These are phyloP conservation scores for Mycena maculata DNA, from an alignment of 768 basidiomycete species.

Conservation along the genomic window DNA sequence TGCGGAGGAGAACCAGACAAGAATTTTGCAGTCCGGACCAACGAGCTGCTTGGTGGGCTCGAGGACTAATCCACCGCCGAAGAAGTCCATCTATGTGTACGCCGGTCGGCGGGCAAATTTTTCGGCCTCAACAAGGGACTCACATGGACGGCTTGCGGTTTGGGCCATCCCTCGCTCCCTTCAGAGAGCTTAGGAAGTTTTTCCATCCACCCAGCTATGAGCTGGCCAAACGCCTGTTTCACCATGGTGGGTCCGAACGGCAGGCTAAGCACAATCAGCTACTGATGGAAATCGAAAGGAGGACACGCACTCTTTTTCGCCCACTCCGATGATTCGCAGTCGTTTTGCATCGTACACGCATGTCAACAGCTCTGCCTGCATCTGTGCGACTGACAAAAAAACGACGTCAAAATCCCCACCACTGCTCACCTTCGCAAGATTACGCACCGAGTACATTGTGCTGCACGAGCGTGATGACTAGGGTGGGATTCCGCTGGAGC, in stretches of 20 bases:
- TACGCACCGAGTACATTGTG: conserved; percentile 11
- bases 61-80: neutral
- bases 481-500: neutral
- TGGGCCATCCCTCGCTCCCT: conserved; percentile 16
- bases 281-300: neutral
- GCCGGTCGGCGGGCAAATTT: neutral
- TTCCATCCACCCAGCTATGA: conserved; percentile 1
- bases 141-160: conserved; percentile 6
- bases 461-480: conserved; percentile 16
- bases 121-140: neutral
- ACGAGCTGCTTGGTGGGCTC: conserved; percentile 9
- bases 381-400: neutral
- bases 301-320: conserved; percentile 6
- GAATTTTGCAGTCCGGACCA: conserved; percentile 8
- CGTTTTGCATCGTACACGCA: conserved; percentile 10
- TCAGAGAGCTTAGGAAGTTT: neutral
- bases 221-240: neutral
- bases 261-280: neutral
- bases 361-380: conserved; percentile 13
- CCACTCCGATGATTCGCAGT: conserved; percentile 17
- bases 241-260: neutral
- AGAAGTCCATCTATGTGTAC: neutral
- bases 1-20: neutral
- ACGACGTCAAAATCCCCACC: neutral
- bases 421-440: neutral